Conservation (phyloP, 164 flowering plant genomes). For the Magnolia officinalis region DNA sequence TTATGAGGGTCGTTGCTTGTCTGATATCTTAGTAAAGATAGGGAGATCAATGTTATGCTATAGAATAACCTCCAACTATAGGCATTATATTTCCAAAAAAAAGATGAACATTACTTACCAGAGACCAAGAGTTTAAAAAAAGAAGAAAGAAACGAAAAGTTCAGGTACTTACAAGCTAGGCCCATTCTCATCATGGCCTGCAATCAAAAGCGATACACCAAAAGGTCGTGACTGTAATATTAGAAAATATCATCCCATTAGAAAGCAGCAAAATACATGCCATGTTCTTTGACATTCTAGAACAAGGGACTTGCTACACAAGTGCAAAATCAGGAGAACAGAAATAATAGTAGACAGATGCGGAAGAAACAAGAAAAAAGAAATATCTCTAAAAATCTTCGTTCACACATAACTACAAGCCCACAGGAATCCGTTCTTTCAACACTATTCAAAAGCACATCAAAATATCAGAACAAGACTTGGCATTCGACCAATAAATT, state of each 20-base stretch:
- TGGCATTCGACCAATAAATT: neutral
- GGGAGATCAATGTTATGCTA: neutral
- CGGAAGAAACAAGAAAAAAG: neutral
- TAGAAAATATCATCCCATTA: constrained; percentile 11
- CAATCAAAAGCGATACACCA: constrained; percentile 98
- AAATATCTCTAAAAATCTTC: neutral
- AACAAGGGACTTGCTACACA: neutral
- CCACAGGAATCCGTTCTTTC: neutral
- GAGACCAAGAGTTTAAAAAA: neutral
- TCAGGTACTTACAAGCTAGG: constrained; percentile 85
- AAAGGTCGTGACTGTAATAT: constrained; percentile 92
- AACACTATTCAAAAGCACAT: neutral
- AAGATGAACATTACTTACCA: neutral
- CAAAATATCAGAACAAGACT: neutral
- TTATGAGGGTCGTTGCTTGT: neutral
- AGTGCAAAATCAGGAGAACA: neutral
- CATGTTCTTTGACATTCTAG: neutral
- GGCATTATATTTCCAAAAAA: neutral
- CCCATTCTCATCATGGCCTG: constrained; percentile 97
- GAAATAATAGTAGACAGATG: neutral
- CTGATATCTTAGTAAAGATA: neutral
- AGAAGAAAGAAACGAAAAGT: neutral
- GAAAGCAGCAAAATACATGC: neutral
- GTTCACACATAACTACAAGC: neutral
- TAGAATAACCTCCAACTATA: neutral